A percentile compares a stretch with the other conserved stretches of the same genome.
Conservation (phyloP, 352 stramenopile species). For the Globisporangium sylvaticum region DNA sequence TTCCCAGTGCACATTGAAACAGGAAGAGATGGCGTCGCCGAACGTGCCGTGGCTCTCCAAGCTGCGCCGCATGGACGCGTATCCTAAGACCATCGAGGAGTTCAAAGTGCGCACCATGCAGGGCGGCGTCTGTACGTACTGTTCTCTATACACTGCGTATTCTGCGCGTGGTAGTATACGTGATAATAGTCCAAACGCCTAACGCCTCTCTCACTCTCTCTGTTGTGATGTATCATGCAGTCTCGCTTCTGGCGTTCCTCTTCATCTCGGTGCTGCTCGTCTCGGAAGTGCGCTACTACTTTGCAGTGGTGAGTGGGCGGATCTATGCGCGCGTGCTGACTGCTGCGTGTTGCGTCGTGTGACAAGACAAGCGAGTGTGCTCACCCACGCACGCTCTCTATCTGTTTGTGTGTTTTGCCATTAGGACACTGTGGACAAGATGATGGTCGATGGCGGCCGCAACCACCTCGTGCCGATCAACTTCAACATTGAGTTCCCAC, state of each 20-base stretch:
- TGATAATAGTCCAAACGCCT: not conserved
- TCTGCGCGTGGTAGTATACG: not conserved
- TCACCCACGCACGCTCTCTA: too few species aligned
- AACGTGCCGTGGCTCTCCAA: slow-evolving; percentile 26
- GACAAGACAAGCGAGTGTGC: too few species aligned
- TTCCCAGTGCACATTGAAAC: too few species aligned
- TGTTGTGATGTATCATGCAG: slow-evolving; percentile 17
- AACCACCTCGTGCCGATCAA: slow-evolving; percentile 71
- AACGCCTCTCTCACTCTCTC: not conserved
- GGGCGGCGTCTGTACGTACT: slow-evolving; percentile 63
- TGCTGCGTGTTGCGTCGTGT: not conserved
- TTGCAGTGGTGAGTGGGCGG: slow-evolving; percentile 35
- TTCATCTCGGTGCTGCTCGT: slow-evolving; percentile 64
- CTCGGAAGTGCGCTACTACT: slow-evolving; percentile 79
- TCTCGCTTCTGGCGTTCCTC: slow-evolving; percentile 67
- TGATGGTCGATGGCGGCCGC: slow-evolving; percentile 73
- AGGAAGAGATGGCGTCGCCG: not conserved
- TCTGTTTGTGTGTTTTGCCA: too few species aligned
- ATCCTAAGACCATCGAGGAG: slow-evolving; percentile 87
- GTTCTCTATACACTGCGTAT: not conserved
- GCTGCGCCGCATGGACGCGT: slow-evolving; percentile 57
- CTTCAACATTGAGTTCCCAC: slow-evolving; percentile 79
- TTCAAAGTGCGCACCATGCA: slow-evolving; percentile 86
- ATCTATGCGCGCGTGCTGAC: not conserved
- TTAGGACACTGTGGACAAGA: slow-evolving; percentile 81